Conservation (phyloP, 768 basidiomycete genomes). For the Tricholoma furcatifolium region DNA sequence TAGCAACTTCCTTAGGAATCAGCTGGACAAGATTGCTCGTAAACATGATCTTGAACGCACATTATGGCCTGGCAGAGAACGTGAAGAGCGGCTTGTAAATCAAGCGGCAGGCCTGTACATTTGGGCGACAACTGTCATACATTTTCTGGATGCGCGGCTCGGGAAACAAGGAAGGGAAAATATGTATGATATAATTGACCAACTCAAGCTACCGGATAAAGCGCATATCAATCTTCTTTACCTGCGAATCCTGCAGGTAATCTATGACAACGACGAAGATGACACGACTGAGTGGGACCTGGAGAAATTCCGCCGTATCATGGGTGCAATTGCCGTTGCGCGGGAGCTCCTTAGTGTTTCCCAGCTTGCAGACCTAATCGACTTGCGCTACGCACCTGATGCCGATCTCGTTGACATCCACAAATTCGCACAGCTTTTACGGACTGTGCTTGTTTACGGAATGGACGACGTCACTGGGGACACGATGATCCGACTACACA, state of each 20-base stretch:
- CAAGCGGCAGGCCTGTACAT: too few relatives aligned
- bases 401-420: neutral
- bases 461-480: neutral
- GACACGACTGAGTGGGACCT: neutral
- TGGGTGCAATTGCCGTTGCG: too few relatives aligned
- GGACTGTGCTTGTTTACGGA: neutral
- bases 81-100: neutral
- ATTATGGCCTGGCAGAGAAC: constrained; percentile 7
- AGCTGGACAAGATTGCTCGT: too few relatives aligned
- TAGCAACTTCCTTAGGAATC: constrained; percentile 2
- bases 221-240: constrained; percentile 14
- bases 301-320: neutral
- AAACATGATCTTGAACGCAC: constrained; percentile 6
- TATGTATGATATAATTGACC: too few relatives aligned
- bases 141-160: constrained; percentile 6
- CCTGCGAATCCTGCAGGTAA: neutral
- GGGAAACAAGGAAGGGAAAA: constrained; percentile 1
- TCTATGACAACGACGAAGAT: neutral
- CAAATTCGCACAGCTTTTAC: neutral
- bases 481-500: neutral
- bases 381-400: too few relatives aligned
- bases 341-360: too few relatives aligned
- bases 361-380: too few relatives aligned
- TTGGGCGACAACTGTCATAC: constrained; percentile 4
- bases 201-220: neutral